Base-by-base conservation (phyloP, 441 rosid genomes). In the Melastoma candidum region DNA sequence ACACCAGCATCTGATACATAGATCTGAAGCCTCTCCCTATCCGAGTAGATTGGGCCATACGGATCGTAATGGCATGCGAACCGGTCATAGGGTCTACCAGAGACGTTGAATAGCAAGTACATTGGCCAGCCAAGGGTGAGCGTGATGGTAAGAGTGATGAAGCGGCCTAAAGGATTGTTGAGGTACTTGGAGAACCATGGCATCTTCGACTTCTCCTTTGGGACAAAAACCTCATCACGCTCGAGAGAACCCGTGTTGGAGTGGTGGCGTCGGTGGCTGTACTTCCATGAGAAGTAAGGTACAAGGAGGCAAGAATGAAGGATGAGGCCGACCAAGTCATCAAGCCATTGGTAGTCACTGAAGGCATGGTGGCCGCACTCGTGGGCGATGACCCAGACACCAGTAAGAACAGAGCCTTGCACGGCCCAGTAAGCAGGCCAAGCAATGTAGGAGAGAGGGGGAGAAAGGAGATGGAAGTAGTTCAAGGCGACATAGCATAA, bases 271-370 rank as follows among this genome's bases (percentile, higher is more conserved):
- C 95, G 86, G 46, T 92, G 98, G 62, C 98, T 92, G 48, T 87
- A 77, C 47, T 92, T 92, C 97, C 97, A 92, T 1, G 98, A 92
- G 66, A 92, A 92, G 81, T 82, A 92, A 12, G 98, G 98, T 58
- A 87, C 95, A 5, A 92, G 83, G 68, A 92, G 87, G 57, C 50
- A 63, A 0, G 97, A 92, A 53, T 92, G 98, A 53, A 88, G 77
- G 65, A 82, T 10, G 46, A 92, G 80, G 60, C 98, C 98, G 14
- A 92, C 97, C 0, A 73, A 65, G 71, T 92, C 97, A 54, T 92
- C 95, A 1, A 92, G 77, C 84, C 80, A 85, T 2, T 92, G 98
- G 68, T 88, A 82, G 58, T 85, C 85, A 43, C 22, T 17, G 22
- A 17, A 17, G 22, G 22, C 22, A 17, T 17, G 22, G 22, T 17